Evolutionary conservation across 176 grass and related monocot genomes (phyloP).

Genomic region (Oryza punctata): DNA sequence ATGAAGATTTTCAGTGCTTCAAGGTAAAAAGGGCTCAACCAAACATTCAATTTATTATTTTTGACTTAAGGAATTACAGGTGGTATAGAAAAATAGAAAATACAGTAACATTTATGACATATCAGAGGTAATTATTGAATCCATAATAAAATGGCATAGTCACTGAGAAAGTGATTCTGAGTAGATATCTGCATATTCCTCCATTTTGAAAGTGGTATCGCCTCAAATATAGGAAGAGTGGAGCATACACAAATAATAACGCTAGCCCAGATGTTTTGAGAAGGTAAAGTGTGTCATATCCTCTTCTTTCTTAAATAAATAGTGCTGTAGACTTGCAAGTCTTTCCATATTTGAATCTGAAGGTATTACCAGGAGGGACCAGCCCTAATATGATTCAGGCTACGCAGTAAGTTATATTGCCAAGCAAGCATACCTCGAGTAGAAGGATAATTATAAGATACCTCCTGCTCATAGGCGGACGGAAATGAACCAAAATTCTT

Average conservation of each 20-base stretch:
- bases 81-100: background rate
- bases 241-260: background rate
- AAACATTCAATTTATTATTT: constrained; percentile 1
- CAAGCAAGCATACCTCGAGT: constrained; percentile 76
- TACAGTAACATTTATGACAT: background rate
- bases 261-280: constrained; percentile 5
- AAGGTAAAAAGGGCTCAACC: background rate
- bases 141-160: background rate
- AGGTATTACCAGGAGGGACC: constrained; percentile 39
- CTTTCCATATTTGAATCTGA: constrained; percentile 29
- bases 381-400: constrained; percentile 28
- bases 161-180: background rate
- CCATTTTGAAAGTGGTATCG: background rate
- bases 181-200: background rate
- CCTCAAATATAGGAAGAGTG: background rate
- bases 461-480: constrained; percentile 79
- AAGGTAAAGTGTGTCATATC: constrained; percentile 6
- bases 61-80: constrained; percentile 6
- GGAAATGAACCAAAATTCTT: constrained; percentile 61
- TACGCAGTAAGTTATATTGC: constrained; percentile 48
- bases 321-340: constrained; percentile 24
- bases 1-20: constrained; percentile 2
- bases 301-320: constrained; percentile 24
- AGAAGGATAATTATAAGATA: constrained; percentile 95
- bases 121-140: constrained; percentile 7